Conservation (phyloP, 768 basidiomycete genomes). For the Xerocomus spinulosus region DNA sequence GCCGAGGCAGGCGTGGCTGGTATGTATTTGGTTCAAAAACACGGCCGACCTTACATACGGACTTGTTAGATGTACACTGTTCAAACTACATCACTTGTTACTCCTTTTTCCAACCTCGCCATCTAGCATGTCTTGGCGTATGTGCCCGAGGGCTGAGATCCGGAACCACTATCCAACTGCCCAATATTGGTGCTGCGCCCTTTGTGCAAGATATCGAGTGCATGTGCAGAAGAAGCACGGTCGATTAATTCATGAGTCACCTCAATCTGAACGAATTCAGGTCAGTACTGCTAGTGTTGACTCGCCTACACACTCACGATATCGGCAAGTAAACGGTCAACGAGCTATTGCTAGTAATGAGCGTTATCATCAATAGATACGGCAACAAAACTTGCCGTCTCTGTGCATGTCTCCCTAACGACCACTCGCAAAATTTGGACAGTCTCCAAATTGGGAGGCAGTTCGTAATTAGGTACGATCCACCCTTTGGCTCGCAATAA, state of each 20-base stretch:
- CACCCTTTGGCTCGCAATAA: constrained; percentile 46
- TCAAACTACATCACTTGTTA: not conserved
- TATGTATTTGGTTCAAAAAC: no score
- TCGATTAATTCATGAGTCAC: constrained; percentile 55
- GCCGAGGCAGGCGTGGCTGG: no score
- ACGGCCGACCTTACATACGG: no score
- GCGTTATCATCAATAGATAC: constrained; percentile 20
- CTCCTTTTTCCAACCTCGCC: not conserved
- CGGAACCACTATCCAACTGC: constrained; percentile 47
- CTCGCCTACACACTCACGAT: constrained; percentile 44
- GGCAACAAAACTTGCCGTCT: constrained; percentile 36
- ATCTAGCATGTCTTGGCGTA: constrained; percentile 62
- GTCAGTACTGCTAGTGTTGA: constrained; percentile 4
- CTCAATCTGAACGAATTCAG: constrained; percentile 42
- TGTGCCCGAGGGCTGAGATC: constrained; percentile 51
- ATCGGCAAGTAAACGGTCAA: constrained; percentile 64
- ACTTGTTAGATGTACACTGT: no score
- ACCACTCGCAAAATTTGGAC: constrained; percentile 62
- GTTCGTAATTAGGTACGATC: constrained; percentile 60
- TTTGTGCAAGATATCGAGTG: constrained; percentile 41
- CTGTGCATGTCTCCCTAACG: constrained; percentile 51
- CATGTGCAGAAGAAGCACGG: constrained; percentile 45
- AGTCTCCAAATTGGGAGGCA: constrained; percentile 47
- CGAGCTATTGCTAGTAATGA: constrained; percentile 38
- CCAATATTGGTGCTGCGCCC: constrained; percentile 33